Evolutionary conservation across 1,139 yeast genomes (phyloP).

Genomic region (Protomyces gravidus): DNA sequence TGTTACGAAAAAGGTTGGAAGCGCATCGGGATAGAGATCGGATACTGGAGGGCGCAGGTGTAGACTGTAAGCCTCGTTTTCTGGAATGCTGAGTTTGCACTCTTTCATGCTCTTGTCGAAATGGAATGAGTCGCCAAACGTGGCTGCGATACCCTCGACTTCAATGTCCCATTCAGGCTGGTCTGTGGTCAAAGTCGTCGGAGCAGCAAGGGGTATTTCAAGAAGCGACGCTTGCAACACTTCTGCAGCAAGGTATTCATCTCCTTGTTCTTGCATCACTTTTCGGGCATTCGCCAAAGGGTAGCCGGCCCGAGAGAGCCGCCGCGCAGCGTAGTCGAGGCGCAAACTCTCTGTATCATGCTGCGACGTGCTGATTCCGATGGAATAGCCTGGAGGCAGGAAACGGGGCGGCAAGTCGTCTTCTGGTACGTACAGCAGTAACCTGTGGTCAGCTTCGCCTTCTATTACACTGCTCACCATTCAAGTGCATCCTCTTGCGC

Average conservation of each 20-base stretch:
- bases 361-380: conserved; percentile 39
- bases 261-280: conserved; percentile 42
- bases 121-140: conserved; percentile 45
- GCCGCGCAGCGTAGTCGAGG: conserved; percentile 50
- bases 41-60: conserved; percentile 45
- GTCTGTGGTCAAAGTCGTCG: conserved; percentile 38
- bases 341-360: conserved; percentile 39
- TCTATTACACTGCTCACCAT: no score
- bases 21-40: conserved; percentile 37
- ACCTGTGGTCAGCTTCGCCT: background rate
- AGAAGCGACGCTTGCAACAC: conserved; percentile 41
- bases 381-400: conserved; percentile 43
- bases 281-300: conserved; percentile 60
- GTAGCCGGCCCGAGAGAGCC: conserved; percentile 63
- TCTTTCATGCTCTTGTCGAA: conserved; percentile 24
- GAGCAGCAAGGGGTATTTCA: conserved; percentile 40
- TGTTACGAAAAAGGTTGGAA: conserved; percentile 37
- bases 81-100: conserved; percentile 29
- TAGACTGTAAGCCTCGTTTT: conserved; percentile 40
- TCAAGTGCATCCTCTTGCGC: conserved; percentile 54
- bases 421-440: conserved; percentile 43
- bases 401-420: conserved; percentile 70
- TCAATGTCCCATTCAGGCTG: conserved; percentile 64
- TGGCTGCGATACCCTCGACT: conserved; percentile 59
- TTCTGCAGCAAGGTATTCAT: conserved; percentile 36